Evolutionary conservation across 768 basidiomycete genomes (phyloP).

Genomic region (Mycena vulgaris): DNA sequence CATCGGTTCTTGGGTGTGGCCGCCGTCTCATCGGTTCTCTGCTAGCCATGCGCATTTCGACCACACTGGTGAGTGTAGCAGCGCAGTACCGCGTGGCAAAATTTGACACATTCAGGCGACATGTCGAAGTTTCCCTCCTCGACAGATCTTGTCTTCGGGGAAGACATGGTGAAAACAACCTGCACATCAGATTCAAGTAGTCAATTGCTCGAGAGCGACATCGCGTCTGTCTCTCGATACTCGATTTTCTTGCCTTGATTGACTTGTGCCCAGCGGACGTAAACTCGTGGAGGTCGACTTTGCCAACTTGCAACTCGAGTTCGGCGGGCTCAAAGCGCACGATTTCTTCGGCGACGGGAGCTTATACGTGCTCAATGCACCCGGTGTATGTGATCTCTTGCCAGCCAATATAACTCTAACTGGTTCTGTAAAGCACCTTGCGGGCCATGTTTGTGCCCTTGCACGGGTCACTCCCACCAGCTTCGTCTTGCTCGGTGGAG

Average conservation of each 20-base stretch:
- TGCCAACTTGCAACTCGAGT: slow-evolving; percentile 1
- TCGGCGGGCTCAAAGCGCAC: too few relatives aligned
- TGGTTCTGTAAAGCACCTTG: slow-evolving; percentile 29
- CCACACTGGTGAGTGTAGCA: too few relatives aligned
- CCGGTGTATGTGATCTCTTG: slow-evolving; percentile 33
- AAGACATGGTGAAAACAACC: slow-evolving; percentile 1
- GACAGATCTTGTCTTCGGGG: slow-evolving; percentile 24
- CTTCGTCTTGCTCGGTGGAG: slow-evolving; percentile 43
- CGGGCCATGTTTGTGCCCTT: slow-evolving; percentile 40
- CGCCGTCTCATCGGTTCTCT: neutral
- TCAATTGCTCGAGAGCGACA: too few relatives aligned
- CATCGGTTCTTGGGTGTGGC: neutral
- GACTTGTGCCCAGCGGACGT: slow-evolving; percentile 10
- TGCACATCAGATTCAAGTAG: slow-evolving; percentile 2
- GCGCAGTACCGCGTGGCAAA: slow-evolving; percentile 2
- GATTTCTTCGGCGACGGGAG: slow-evolving; percentile 36
- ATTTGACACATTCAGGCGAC: slow-evolving; percentile 31
- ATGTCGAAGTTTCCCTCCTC: too few relatives aligned
- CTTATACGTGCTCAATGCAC: slow-evolving; percentile 36
- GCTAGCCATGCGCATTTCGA: too few relatives aligned
- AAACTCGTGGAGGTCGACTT: slow-evolving; percentile 21
- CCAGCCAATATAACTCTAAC: neutral
- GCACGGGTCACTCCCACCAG: slow-evolving; percentile 40
- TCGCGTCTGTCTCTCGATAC: too few relatives aligned
- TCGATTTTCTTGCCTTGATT: neutral